phyloP scores from a whole-genome alignment of 2,329 filamentous ascomycete genomes.

The Mycogone perniciosa region DNA sequence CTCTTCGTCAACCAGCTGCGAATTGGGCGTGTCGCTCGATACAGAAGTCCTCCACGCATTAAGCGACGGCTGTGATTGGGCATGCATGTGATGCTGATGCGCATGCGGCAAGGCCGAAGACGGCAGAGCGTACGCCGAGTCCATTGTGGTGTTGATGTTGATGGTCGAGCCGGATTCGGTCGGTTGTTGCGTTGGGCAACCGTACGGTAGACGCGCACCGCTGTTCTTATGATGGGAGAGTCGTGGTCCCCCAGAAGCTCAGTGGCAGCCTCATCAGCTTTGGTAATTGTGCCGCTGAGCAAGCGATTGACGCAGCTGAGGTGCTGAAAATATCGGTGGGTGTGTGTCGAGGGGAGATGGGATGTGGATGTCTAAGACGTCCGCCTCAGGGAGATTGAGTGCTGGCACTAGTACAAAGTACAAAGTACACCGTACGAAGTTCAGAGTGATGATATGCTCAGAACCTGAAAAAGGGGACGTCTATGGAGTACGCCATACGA shows the following conservation, averaged over 20 bases:
- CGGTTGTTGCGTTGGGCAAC: neutral
- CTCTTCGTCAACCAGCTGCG: conserved; percentile 25
- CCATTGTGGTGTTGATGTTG: conserved; percentile 29
- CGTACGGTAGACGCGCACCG: neutral
- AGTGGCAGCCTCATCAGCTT: conserved; percentile 3
- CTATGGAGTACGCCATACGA: neutral
- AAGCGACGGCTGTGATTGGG: conserved; percentile 35
- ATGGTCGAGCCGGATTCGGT: neutral
- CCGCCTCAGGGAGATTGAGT: too few species aligned
- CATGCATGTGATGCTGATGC: conserved; percentile 37
- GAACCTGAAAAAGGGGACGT: neutral
- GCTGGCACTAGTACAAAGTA: too few species aligned
- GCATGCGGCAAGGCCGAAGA: conserved; percentile 43
- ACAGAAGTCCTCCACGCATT: conserved; percentile 32
- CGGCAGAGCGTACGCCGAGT: conserved; percentile 49
- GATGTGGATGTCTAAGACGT: too few species aligned
- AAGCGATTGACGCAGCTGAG: neutral
- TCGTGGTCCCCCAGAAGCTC: conserved; percentile 1
- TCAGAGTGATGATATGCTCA: too few species aligned
- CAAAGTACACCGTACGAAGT: too few species aligned
- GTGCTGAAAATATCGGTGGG: too few species aligned
- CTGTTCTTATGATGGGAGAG: conserved; percentile 10
- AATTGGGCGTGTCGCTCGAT: conserved; percentile 27
- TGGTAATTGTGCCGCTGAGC: neutral
- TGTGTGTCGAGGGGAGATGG: too few species aligned